Evolutionary conservation across 257 asterid genomes (phyloP).

Genomic region (Oldenlandia corymbosa): DNA sequence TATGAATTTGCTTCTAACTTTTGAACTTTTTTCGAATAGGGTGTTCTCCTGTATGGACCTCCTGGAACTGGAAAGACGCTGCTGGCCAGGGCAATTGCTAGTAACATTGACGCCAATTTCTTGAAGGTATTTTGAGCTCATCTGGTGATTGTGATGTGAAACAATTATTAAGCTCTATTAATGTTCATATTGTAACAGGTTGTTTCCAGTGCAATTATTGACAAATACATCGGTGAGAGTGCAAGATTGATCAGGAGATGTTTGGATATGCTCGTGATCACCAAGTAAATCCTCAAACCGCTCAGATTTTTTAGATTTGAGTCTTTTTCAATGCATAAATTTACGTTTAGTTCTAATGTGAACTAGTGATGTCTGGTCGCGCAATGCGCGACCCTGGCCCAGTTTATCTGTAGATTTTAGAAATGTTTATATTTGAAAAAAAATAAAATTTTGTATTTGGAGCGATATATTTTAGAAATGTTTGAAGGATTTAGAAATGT

Average conservation of each 20-base stretch:
- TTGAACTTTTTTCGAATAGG: slow-evolving; percentile 47
- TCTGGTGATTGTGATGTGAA: not conserved
- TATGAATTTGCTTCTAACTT: not conserved
- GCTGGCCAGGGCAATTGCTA: slow-evolving; percentile 93
- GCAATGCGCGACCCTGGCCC: too few relatives aligned
- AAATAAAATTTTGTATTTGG: too few relatives aligned
- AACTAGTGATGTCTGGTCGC: too few relatives aligned
- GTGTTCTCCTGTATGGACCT: slow-evolving; percentile 95
- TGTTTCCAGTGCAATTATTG: slow-evolving; percentile 92
- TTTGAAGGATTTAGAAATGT: too few relatives aligned
- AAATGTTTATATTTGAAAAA: too few relatives aligned
- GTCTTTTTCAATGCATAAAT: not conserved
- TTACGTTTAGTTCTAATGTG: too few relatives aligned
- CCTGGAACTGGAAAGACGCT: slow-evolving; percentile 98
- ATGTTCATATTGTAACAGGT: slow-evolving; percentile 38
- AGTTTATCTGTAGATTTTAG: too few relatives aligned
- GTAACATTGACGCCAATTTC: slow-evolving; percentile 95
- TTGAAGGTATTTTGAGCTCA: slow-evolving; percentile 44
- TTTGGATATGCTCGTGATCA: slow-evolving; percentile 93
- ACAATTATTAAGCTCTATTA: not conserved
- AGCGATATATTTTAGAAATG: too few relatives aligned
- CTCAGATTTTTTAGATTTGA: not conserved
- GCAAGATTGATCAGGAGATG: slow-evolving; percentile 91
- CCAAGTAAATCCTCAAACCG: slow-evolving; percentile 49
- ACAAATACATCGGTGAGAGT: slow-evolving; percentile 91